Conservation (phyloP, 441 rosid species). For the Capsella rubella region DNA sequence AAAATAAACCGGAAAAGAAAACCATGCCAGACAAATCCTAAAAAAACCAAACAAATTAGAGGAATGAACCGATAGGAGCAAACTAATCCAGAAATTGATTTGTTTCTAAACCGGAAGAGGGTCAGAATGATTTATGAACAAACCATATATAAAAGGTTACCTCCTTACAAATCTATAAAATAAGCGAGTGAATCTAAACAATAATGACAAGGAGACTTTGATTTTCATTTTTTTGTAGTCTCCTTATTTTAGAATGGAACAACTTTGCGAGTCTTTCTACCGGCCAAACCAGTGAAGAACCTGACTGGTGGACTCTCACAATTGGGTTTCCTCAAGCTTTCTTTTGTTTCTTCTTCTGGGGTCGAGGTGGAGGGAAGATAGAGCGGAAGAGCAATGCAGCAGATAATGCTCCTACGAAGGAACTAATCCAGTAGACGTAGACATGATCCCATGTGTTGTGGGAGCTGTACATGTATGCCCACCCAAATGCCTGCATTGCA, state of each 20-base stretch:
- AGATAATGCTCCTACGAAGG: constrained; percentile 78
- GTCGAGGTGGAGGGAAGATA: constrained; percentile 62
- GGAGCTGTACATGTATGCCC: constrained; percentile 82
- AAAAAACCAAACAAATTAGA: neutral
- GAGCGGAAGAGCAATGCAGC: constrained; percentile 85
- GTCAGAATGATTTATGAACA: constrained; percentile 32
- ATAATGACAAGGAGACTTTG: constrained; percentile 27
- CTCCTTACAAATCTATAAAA: constrained; percentile 5
- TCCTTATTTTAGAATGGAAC: constrained; percentile 29
- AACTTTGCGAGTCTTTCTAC: constrained; percentile 27
- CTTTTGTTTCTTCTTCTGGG: constrained; percentile 81
- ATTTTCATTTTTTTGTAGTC: neutral
- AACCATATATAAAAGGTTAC: neutral
- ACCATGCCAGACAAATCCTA: neutral
- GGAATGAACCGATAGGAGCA: constrained; percentile 11
- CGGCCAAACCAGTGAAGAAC: constrained; percentile 16
- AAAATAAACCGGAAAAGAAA: neutral
- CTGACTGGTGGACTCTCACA: constrained; percentile 10
- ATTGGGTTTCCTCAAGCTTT: constrained; percentile 51
- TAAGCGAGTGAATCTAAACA: constrained; percentile 20
- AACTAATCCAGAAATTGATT: constrained; percentile 7
- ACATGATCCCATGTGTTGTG: constrained; percentile 95
- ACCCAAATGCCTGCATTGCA: constrained; percentile 85
- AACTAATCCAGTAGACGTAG: constrained; percentile 96
- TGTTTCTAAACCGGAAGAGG: constrained; percentile 6